phyloP scores from a whole-genome alignment of 352 stramenopile species.

The Phytophthora parvispora region DNA sequence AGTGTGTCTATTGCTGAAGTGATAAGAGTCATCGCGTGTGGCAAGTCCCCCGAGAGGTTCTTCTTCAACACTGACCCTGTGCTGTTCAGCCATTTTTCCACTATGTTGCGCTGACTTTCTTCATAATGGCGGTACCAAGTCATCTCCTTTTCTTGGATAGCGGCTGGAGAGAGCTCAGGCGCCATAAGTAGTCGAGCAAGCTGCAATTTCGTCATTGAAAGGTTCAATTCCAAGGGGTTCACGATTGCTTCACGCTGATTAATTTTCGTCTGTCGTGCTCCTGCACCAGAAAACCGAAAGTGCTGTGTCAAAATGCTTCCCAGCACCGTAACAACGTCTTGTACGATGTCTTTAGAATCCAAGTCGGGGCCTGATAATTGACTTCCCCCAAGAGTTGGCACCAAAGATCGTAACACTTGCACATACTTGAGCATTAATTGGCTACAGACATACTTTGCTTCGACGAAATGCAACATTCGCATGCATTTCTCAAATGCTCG shows the following conservation, averaged over 20 bases:
- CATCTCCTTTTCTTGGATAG: conserved; percentile 65
- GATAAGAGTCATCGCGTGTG: conserved; percentile 40
- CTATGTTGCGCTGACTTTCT: conserved; percentile 52
- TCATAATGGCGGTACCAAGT: conserved; percentile 72
- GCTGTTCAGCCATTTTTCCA: conserved; percentile 79
- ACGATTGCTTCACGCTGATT: conserved; percentile 22
- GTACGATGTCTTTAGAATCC: conserved; percentile 18
- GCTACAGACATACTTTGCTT: conserved; percentile 22
- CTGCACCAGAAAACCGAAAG: not conserved
- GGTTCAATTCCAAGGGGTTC: conserved; percentile 24
- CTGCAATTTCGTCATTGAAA: conserved; percentile 48
- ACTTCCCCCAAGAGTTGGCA: not conserved
- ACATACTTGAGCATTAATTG: conserved; percentile 28
- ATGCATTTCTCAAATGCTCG: conserved; percentile 26
- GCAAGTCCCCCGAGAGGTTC: conserved; percentile 24
- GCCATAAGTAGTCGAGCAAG: conserved; percentile 48
- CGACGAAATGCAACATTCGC: conserved; percentile 21
- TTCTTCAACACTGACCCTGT: conserved; percentile 39
- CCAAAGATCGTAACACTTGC: conserved; percentile 9
- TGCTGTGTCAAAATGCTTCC: conserved; percentile 8
- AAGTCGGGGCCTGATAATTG: conserved; percentile 6
- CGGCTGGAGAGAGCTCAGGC: conserved; percentile 31
- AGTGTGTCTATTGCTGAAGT: conserved; percentile 30
- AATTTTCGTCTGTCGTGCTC: not conserved
- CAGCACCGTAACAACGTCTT: conserved; percentile 19